Evolutionary conservation across 495 filamentous ascomycete species (phyloP), one percentile per base, ranked within the genome.

Genomic region (Parachaetomium inaequale): DNA sequence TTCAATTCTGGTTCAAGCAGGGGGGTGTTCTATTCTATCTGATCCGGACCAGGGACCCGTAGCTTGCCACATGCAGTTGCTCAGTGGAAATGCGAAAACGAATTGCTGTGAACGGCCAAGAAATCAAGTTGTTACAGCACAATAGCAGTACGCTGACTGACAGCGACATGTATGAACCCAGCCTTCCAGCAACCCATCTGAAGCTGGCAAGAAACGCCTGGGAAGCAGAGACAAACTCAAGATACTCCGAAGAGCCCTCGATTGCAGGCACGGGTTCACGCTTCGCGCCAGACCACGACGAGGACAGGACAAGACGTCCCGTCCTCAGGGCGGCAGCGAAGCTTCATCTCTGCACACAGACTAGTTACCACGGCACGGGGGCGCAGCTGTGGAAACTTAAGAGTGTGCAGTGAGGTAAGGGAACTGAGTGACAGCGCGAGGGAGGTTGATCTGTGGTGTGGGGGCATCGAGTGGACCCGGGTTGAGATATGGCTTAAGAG

Each of bases 301-400:
- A 61, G 58, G 66, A 68, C 31, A 58, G 61, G 66, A 74, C 77
- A 81, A 79, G 75, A 81, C 78, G 78, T 65, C 72, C 61, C 51
- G 46, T 55, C 63, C 73, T 66, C 71, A 70, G 66, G 71, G 74
- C 63, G 61, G 56, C 64, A 64, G 65, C 49, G 67, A 67, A 70
- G 77, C 74, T 90, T 74, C 64, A 80, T 96, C 81, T 96, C 80
- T 89, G 92, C 92, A 94, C 87, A 86, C 82, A 89, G 92, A 96
- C 92, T 92, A 83, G 93, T 92, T 84, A 86, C 82, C 89, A 92
- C 84, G 78, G 81, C 86, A 93, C 86, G 80, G 87, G 78, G 66
- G 82, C 80, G 78, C 70, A 73, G 75, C 76, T 76, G 84, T 90
- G 92, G 80, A 88, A 95, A 92, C 92, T 96, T 85, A 95, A 94